phyloP scores from a whole-genome alignment of 176 grass and related monocot genomes.

The Canna indica region DNA sequence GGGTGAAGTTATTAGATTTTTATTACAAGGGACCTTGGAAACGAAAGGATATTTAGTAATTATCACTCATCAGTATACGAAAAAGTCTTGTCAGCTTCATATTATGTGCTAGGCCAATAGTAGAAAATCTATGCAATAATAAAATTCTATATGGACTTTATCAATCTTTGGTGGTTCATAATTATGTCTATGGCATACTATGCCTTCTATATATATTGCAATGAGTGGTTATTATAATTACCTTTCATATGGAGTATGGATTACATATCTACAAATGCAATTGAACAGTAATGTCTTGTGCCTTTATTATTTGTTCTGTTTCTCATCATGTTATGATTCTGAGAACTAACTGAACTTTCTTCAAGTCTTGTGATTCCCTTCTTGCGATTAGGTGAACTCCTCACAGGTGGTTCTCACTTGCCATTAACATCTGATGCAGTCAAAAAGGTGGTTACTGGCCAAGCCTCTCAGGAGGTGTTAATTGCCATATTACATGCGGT shows the following conservation, averaged over 20 bases:
- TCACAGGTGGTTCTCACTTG: slow-evolving; percentile 52
- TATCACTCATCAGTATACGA: too few relatives aligned
- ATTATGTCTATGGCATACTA: neutral
- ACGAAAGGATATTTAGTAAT: too few relatives aligned
- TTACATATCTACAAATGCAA: neutral
- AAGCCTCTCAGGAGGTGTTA: slow-evolving; percentile 60
- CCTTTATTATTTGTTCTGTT: neutral
- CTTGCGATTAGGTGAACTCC: slow-evolving; percentile 67
- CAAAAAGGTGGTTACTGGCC: slow-evolving; percentile 64
- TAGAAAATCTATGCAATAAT: too few relatives aligned
- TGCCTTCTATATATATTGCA: neutral
- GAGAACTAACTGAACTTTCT: slow-evolving; percentile 13
- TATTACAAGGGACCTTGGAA: too few relatives aligned
- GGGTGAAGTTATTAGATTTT: too few relatives aligned
- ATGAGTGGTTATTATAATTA: neutral
- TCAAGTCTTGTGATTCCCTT: slow-evolving; percentile 76
- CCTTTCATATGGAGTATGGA: neutral
- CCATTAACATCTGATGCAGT: slow-evolving; percentile 68
- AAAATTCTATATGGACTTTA: too few relatives aligned
- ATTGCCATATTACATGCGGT: slow-evolving; percentile 71
- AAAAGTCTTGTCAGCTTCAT: too few relatives aligned
- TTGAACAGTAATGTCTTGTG: neutral
- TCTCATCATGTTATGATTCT: neutral
- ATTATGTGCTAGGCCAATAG: too few relatives aligned
- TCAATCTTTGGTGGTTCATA: too few relatives aligned